A percentile compares a stretch with the other conserved stretches of the same genome.
Conservation (phyloP, 495 filamentous ascomycete genomes). For the Neurospora sp. region DNA sequence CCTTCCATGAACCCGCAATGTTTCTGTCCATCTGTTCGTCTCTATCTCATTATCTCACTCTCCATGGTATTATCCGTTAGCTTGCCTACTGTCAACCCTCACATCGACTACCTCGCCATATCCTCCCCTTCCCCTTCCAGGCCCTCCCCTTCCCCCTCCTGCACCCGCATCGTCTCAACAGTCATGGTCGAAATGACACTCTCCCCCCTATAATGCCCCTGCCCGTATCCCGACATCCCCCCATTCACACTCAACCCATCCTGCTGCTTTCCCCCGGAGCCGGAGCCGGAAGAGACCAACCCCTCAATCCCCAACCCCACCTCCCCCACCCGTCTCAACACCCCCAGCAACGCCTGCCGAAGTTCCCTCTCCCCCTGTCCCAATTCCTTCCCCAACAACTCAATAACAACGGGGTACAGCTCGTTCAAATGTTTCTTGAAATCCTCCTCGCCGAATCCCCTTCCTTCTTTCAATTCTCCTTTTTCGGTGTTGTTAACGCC, state of each 20-base stretch:
- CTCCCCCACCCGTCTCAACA: constrained; percentile 76
- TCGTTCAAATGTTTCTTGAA: constrained; percentile 69
- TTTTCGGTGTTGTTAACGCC: not conserved
- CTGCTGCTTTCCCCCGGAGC: constrained; percentile 10
- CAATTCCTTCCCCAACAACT: constrained; percentile 73
- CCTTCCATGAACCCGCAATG: too few species aligned
- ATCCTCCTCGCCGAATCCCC: constrained; percentile 60
- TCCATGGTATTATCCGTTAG: too few species aligned
- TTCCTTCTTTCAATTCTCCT: not conserved
- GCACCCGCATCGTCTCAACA: not conserved
- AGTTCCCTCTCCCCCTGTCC: constrained; percentile 50
- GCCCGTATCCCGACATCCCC: not conserved
- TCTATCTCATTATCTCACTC: too few species aligned
- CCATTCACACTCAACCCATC: not conserved
- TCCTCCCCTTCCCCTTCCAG: too few species aligned
- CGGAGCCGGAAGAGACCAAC: constrained; percentile 11
- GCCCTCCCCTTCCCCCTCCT: not conserved
- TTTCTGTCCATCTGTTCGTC: too few species aligned
- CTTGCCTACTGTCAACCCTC: too few species aligned
- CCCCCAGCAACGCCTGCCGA: constrained; percentile 59
- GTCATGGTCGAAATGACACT: not conserved
- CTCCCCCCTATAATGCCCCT: not conserved
- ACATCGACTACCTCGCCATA: too few species aligned
- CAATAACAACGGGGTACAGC: constrained; percentile 81
- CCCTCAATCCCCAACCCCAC: constrained; percentile 58